Conservation (phyloP, 441 rosid species). For the Bocquillonia castaneifolia region DNA sequence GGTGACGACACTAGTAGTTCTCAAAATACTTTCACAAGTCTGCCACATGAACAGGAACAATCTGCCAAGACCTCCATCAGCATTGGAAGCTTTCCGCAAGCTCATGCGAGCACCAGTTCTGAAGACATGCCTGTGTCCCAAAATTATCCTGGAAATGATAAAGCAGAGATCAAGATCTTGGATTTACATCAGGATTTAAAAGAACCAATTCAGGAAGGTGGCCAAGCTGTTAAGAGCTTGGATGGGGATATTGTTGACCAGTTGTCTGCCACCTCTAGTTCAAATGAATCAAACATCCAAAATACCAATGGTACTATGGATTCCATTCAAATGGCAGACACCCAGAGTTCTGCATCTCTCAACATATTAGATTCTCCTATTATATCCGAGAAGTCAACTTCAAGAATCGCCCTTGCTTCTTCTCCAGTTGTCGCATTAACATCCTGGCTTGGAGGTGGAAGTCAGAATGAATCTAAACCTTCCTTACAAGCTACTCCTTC, state of each 20-base stretch:
- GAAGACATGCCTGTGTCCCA: conserved; percentile 57
- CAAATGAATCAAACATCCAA: conserved; percentile 48
- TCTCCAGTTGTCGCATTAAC: conserved; percentile 80
- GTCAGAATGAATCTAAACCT: conserved; percentile 53
- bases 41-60: conserved; percentile 87
- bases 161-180: conserved; percentile 39
- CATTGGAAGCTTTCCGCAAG: conserved; percentile 90
- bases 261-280: conserved; percentile 49
- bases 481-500: conserved; percentile 53
- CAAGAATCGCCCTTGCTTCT: conserved; percentile 52
- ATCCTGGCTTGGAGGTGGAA: conserved; percentile 77
- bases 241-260: conserved; percentile 49
- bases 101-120: conserved; percentile 81
- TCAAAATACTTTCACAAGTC: conserved; percentile 75
- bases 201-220: conserved; percentile 42
- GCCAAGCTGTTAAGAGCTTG: conserved; percentile 43
- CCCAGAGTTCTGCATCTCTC: conserved; percentile 69
- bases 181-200: conserved; percentile 45
- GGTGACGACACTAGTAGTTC: conserved; percentile 72
- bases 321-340: conserved; percentile 50
- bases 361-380: conserved; percentile 65
- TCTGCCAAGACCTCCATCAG: conserved; percentile 81
- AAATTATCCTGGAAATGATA: conserved; percentile 45
- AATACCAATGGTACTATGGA: conserved; percentile 37
- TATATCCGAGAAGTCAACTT: conserved; percentile 77